phyloP scores from a whole-genome alignment of 176 grass and related monocot species.

The Carex littledalei region DNA sequence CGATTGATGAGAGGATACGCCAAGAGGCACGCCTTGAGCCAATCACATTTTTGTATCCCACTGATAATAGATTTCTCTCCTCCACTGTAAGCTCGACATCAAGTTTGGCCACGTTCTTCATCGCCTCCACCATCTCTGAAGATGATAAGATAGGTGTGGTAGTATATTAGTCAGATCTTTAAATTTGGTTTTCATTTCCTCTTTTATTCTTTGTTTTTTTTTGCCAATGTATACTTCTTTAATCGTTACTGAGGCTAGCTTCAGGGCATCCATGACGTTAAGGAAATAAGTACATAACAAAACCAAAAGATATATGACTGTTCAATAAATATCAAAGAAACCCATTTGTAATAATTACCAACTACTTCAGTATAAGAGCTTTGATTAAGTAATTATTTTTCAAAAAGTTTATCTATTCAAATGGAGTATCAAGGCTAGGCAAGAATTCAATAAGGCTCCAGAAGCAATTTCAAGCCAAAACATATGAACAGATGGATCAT shows the following conservation, averaged over 20 bases:
- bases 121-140: constrained; percentile 61
- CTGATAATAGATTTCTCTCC: constrained; percentile 57
- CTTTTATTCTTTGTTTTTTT: background rate
- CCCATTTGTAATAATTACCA: background rate
- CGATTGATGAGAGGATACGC: constrained; percentile 41
- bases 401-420: background rate
- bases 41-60: constrained; percentile 64
- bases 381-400: background rate
- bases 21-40: constrained; percentile 39
- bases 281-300: background rate
- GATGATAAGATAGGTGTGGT: background rate
- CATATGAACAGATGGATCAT: background rate
- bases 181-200: background rate
- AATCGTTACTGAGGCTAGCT: background rate
- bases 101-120: constrained; percentile 49
- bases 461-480: background rate
- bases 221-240: background rate
- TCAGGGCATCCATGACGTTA: background rate
- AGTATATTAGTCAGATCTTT: background rate
- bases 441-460: background rate
- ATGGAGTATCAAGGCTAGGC: background rate
- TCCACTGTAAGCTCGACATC: constrained; percentile 43
- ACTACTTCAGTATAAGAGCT: background rate
- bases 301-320: background rate
- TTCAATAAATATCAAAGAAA: background rate